These are phyloP conservation scores for Danielozyma ontarioensis DNA, from an alignment of 805 yeast genomes.

Conservation along the genomic window DNA sequence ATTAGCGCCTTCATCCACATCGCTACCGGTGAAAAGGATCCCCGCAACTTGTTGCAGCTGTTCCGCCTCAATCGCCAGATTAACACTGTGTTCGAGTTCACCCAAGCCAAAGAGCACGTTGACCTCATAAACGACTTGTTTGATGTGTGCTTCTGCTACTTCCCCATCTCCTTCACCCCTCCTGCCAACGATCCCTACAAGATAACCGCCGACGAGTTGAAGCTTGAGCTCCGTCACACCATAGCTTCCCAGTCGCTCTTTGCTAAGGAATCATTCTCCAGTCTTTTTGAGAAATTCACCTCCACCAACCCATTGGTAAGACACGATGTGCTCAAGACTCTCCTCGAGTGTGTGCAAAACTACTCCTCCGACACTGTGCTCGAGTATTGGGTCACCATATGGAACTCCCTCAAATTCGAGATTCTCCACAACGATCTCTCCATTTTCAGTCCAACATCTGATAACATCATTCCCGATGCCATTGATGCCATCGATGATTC, in stretches of 20 bases:
- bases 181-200: constrained; percentile 86
- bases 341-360: constrained; percentile 48
- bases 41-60: constrained; percentile 72
- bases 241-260: constrained; percentile 57
- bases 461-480: constrained; percentile 22
- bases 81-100: constrained; percentile 31
- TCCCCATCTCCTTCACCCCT: constrained; percentile 92
- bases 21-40: constrained; percentile 91
- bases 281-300: constrained; percentile 71
- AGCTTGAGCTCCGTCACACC: constrained; percentile 53
- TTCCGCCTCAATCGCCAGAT: constrained; percentile 52
- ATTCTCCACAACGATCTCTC: constrained; percentile 67
- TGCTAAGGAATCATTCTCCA: constrained; percentile 72
- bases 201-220: constrained; percentile 71
- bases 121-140: constrained; percentile 63
- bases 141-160: constrained; percentile 88
- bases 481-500: constrained; percentile 21
- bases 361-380: constrained; percentile 48
- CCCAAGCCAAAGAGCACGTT: constrained; percentile 23
- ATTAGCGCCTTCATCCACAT: constrained; percentile 58
- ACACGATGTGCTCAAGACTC: constrained; percentile 64
- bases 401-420: constrained; percentile 88
- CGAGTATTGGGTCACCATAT: constrained; percentile 65
- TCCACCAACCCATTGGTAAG: constrained; percentile 72
- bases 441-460: constrained; percentile 21